Evolutionary conservation across 345 rosid genomes (phyloP), one percentile per base, ranked within the genome.

Genomic region (Populus ilicifolia): DNA sequence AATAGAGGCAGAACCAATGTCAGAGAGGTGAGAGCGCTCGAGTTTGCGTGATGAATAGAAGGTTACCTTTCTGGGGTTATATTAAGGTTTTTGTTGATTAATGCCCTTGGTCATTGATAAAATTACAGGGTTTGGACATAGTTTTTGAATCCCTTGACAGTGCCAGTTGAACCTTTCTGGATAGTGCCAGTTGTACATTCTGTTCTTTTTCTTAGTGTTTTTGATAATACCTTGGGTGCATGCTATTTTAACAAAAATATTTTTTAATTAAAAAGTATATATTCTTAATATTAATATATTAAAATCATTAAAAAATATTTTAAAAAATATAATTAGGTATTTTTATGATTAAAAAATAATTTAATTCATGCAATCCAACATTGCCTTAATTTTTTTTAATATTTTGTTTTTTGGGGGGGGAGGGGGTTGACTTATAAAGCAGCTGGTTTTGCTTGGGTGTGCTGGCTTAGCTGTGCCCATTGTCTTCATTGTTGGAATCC

Each of bases 61-160:
- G 54, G 1, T 1, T 1, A n/a, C 16, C 6, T 1, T 27, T 59
- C 7, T 61, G 25, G 65, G 41, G 2, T 75, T 67, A 33, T 79
- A 82, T 77, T 68, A 4, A 1, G 16, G 11, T 16, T 5, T 12
- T 5, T 18, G 25, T 66, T 64, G 29, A 13, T 4, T 38, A 27
- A 36, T 43, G 73, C 73, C 73, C 79, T 11, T 23, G 17, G 12
- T 10, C 25, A 14, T n/a, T 6, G 1, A 13, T 8, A 23, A 36
- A 79, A 73, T 43, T 54, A 67, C 69, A 18, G n/a, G 8, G 9
- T 0, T 1, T 7, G 62, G 73, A 20, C 41, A 9, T 33, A 2
- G 2, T 5, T 18, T 78, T 35, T 70, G 71, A 56, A 74, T 79
- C 41, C 2, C 80, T 18, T 75, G 36, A 39, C 3, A 61, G 18